Percentiles rank a stretch among this genome's conserved stretches.
phyloP scores from a whole-genome alignment of 2,329 filamentous ascomycete species.

The Microdochium trichocladiopsis region DNA sequence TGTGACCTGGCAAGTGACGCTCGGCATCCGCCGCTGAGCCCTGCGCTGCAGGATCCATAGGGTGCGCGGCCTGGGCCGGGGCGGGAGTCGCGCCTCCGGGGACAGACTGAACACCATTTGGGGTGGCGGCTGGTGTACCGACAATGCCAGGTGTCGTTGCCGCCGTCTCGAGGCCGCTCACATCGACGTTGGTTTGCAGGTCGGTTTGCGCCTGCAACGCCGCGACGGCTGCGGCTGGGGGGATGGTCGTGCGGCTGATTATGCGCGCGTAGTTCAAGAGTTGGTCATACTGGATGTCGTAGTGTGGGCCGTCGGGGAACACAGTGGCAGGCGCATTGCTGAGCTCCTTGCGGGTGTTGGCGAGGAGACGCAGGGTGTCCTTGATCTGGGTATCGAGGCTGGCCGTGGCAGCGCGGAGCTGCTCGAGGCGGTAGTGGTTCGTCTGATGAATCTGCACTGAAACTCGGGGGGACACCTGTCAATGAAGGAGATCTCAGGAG shows the following conservation, averaged over 20 bases:
- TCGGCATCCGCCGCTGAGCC: conserved; percentile 26
- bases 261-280: conserved; percentile 71
- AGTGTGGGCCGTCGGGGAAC: conserved; percentile 42
- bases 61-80: conserved; percentile 13
- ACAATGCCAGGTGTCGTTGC: conserved; percentile 3
- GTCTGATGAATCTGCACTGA: conserved; percentile 67
- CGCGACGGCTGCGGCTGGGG: conserved; percentile 46
- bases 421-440: conserved; percentile 62
- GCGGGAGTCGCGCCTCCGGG: conserved; percentile 2
- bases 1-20: conserved; percentile 36
- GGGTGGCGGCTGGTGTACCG: conserved; percentile 3
- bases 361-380: conserved; percentile 61
- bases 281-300: conserved; percentile 61
- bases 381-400: conserved; percentile 67
- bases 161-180: conserved; percentile 7
- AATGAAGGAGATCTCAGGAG: neutral
- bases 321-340: conserved; percentile 52
- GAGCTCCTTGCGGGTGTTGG: conserved; percentile 66
- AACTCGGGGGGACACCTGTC: neutral
- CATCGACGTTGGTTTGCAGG: conserved; percentile 14
- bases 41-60: conserved; percentile 12
- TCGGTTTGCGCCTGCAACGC: conserved; percentile 23
- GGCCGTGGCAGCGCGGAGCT: conserved; percentile 59
- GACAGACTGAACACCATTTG: conserved; percentile 1
- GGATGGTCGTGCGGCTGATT: conserved; percentile 74